Base-by-base conservation (phyloP, 768 basidiomycete genomes). In the Filobasidium wieringae region DNA sequence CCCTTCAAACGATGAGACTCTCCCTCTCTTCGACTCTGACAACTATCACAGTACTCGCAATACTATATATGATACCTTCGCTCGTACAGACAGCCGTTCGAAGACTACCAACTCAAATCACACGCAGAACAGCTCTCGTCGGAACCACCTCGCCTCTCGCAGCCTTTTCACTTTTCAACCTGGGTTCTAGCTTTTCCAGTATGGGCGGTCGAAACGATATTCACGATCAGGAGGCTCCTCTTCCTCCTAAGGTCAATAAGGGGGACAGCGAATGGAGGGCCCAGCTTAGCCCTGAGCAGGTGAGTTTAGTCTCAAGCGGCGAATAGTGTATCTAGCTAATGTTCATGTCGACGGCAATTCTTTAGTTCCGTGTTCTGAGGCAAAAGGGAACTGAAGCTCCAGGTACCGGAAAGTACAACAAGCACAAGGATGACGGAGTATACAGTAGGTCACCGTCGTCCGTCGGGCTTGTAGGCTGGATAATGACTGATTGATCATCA, bases 341-440 rank as follows among this genome's bases (percentile, higher is more conserved):
- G 24, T 8, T 34, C 8, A 24, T 31, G 5, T 36, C 15, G n/a
- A 39, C 29, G 33, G n/a, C n/a, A n/a, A n/a, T n/a, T n/a, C n/a
- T n/a, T n/a, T 65, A 93, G 89, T 96, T 95, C 75, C 80, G 83
- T 56, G 78, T 96, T 34, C 74, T 95, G 12, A 82, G 91, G 49
- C 63, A 84, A 77, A 92, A 95, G 74, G 90, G 87, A 19, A 96
- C 92, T 0, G 92, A 96, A 67, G 66, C 71, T 7, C 76, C 88
- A 24, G 81, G 84, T 2, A 86, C 84, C 2, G 88, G 87, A n/a
- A 76, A 84, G 68, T 91, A 87, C 70, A 82, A 92, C 62, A 79
- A 89, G 55, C 79, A 81, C 72, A 71, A 71, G 24, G 80, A 77
- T 2, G 68, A 79, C 29, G 91, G 91, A 8, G 78, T 84, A 0